These are phyloP conservation scores for Saccharomycopsis javanensis DNA, from an alignment of 805 yeast genomes.

Conservation along the genomic window DNA sequence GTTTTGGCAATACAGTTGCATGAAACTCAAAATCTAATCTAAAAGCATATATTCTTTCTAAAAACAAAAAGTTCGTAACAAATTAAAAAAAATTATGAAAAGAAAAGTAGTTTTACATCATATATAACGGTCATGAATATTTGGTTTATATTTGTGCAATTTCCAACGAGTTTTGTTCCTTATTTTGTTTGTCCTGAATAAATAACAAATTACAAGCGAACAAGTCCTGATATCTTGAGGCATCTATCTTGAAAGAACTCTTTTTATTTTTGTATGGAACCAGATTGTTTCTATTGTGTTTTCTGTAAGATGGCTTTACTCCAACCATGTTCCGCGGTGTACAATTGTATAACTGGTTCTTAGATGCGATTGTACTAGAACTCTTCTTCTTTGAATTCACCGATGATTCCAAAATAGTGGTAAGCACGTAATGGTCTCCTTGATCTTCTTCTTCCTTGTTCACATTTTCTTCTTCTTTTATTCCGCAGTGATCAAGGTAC, in stretches of 20 bases:
- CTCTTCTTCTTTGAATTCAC: neutral
- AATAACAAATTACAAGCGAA: neutral
- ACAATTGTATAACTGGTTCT: neutral
- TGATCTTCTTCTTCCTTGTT: neutral
- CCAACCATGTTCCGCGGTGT: neutral
- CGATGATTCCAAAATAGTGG: neutral
- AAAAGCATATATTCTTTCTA: neutral
- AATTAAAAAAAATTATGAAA: neutral
- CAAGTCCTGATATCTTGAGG: neutral
- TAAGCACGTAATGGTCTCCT: neutral
- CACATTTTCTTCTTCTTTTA: neutral
- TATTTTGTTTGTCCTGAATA: neutral
- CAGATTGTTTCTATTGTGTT: neutral
- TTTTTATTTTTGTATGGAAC: neutral
- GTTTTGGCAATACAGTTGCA: neutral
- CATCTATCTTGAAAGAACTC: neutral
- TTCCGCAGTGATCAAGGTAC: neutral
- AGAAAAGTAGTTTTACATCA: too few relatives aligned
- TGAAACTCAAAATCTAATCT: neutral
- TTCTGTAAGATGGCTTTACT: neutral
- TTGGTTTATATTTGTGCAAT: neutral
- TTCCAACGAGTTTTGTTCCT: neutral
- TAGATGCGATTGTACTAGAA: neutral
- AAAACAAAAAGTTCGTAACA: neutral
- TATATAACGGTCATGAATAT: too few relatives aligned